Evolutionary conservation across 129 eudicot genomes (phyloP), one percentile per base, ranked within the genome.

Genomic region (Mikania micrantha): DNA sequence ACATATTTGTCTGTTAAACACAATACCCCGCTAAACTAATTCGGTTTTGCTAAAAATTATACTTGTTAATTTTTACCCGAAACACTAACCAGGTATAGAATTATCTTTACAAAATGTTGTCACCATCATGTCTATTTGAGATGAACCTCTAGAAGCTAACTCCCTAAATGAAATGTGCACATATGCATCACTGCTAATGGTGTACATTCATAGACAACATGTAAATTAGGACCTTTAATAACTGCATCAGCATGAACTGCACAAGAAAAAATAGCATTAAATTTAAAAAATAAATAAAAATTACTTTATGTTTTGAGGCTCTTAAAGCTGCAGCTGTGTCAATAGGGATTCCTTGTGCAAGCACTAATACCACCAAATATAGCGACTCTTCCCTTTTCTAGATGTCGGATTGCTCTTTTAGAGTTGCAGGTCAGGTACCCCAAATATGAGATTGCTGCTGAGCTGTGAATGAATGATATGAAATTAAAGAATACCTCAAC

Each of bases 331-430:
- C 98, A 15, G 90, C 88, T 59, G 91, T 86, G 74, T 93, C 98
- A 4, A 93, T 62, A 88, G 95, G 95, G 92, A 73, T 86, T 93
- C 72, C 96, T 96, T 7, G 95, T 80, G 64, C 91, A 96, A 72
- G 89, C 96, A 66, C 90, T 91, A 81, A 93, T 76, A 60, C 98
- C 96, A 71, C 98, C 96, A 79, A 93, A 93, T 19, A 93, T 93
- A 19, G 86, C 96, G 61, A 93, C 96, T 58, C 98, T 86, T 45
- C 96, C 96, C 70, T 93, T 93, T 70, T 93, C 98, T 52, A 92
- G 82, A 81, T 93, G 96, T n/a, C 95, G 80, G 54, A 93, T 93
- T 47, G 96, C 95, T 50, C 95, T 76, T 67, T 48, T 64, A 36
- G 31, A 60, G 60, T 72, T 48, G 24, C 15, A 66, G 28, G 70